Percentiles rank a stretch among this genome's conserved stretches.
Conservation (phyloP, 768 basidiomycete genomes). For the Psilocybe tampanensis region DNA sequence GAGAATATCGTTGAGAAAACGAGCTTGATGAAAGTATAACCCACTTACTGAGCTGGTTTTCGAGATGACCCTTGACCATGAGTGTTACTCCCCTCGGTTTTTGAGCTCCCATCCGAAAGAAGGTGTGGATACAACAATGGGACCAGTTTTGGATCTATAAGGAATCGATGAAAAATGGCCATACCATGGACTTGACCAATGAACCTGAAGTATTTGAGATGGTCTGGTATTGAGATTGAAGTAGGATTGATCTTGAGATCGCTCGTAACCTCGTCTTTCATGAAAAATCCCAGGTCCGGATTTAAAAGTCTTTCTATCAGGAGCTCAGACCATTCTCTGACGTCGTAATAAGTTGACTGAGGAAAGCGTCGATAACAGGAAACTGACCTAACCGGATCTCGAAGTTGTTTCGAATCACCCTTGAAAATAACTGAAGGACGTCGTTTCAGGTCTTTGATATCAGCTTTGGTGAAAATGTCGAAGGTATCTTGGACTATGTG, state of each 20-base stretch:
- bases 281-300: constrained; percentile 75
- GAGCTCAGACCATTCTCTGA: constrained; percentile 83
- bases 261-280: constrained; percentile 64
- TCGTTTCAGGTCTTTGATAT: constrained; percentile 65
- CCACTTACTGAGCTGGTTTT: background rate
- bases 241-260: constrained; percentile 75
- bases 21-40: background rate
- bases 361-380: background rate
- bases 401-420: constrained; percentile 71
- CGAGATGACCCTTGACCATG: background rate
- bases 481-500: constrained; percentile 87
- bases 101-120: background rate
- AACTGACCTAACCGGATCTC: constrained; percentile 65
- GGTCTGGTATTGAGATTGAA: constrained; percentile 69
- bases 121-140: constrained; percentile 24
- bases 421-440: constrained; percentile 71
- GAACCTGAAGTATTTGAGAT: constrained; percentile 79
- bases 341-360: background rate
- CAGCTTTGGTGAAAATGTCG: constrained; percentile 73
- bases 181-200: constrained; percentile 72
- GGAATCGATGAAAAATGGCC: constrained; percentile 66
- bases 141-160: constrained; percentile 25
- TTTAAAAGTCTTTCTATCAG: constrained; percentile 78
- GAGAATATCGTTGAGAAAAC: background rate
- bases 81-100: background rate